Conservation (phyloP, 306 rosid genomes). For the Luffa aegyptiaca region DNA sequence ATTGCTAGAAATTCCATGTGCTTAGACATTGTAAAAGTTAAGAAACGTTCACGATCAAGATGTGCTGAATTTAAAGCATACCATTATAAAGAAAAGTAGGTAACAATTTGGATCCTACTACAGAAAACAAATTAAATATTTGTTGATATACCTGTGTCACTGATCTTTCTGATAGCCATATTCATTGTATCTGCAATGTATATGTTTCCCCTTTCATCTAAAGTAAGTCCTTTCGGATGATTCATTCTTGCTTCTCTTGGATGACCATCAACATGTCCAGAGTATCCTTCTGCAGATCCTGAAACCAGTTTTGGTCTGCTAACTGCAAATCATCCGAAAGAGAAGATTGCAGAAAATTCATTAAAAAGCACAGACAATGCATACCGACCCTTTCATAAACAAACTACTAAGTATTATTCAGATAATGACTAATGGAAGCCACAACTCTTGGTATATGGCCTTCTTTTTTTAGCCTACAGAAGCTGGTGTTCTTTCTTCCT, state of each 20-base stretch:
- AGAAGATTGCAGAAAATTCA: background rate
- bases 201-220: constrained; percentile 76
- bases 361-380: background rate
- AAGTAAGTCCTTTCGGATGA: constrained; percentile 81
- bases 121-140: background rate
- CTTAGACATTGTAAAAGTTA: background rate
- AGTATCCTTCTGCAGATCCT: constrained; percentile 83
- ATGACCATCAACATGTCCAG: constrained; percentile 89
- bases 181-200: constrained; percentile 93
- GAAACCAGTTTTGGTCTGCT: constrained; percentile 83
- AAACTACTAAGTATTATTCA: background rate
- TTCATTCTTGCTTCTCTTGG: constrained; percentile 88
- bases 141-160: constrained; percentile 49
- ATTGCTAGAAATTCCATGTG: background rate
- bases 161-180: constrained; percentile 92
- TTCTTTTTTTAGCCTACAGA: background rate
- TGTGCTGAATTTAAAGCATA: background rate
- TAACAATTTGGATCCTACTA: background rate
- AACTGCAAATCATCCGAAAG: constrained; percentile 39
- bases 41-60: no score
- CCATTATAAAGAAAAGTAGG: background rate
- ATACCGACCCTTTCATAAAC: background rate
- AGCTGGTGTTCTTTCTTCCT: background rate
- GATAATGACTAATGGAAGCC: background rate
- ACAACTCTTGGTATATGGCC: background rate